A percentile compares a stretch with the other conserved stretches of the same genome.
phyloP scores from a whole-genome alignment of 176 grass and related monocot species.

The Avena eriantha region DNA sequence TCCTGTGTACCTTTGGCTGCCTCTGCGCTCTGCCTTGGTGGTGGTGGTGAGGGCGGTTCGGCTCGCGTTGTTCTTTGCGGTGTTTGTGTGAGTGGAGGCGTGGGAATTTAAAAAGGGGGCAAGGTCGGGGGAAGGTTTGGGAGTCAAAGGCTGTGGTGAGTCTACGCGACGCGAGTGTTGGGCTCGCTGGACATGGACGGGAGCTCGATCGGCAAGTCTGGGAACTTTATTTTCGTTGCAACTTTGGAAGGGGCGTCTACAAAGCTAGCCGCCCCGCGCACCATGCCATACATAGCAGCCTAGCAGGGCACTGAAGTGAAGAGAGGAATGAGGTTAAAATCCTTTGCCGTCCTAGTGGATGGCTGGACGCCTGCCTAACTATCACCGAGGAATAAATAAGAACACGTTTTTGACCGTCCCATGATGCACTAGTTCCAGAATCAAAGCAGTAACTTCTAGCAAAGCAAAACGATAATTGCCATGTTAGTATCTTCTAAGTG shows the following conservation, averaged over 20 bases:
- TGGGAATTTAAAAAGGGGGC: constrained; percentile 51
- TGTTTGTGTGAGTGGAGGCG: constrained; percentile 19
- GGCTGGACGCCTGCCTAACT: background rate
- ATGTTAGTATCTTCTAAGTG: background rate
- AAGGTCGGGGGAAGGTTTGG: background rate
- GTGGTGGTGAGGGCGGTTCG: background rate
- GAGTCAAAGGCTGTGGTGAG: constrained; percentile 51
- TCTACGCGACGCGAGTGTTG: background rate
- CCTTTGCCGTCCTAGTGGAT: background rate
- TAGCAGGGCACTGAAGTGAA: background rate
- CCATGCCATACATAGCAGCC: background rate
- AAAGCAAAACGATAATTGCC: background rate
- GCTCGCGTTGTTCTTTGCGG: constrained; percentile 25
- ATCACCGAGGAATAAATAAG: background rate
- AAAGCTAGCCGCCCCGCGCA: background rate
- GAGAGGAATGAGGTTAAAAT: background rate
- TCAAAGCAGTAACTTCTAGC: background rate
- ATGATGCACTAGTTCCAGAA: background rate
- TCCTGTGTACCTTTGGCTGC: background rate
- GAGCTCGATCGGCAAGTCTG: background rate
- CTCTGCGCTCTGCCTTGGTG: background rate
- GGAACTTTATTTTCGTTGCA: background rate
- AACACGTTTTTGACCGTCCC: constrained; percentile 17
- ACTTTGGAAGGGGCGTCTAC: background rate
- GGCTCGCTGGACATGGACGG: constrained; percentile 2